phyloP scores from a whole-genome alignment of 345 rosid species.

The Citrus reticulata region DNA sequence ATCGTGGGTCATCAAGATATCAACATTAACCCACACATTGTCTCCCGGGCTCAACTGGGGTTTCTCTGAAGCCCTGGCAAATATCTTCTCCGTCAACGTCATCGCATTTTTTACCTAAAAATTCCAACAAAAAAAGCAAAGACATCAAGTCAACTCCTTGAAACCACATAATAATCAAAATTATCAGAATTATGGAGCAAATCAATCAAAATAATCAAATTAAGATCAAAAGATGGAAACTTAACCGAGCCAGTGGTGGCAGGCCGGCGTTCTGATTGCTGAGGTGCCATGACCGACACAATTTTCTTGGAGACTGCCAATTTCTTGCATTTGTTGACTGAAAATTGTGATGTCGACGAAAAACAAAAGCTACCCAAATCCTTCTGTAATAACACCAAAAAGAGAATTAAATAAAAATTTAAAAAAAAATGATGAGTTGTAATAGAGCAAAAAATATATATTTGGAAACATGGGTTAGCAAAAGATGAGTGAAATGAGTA shows the following conservation, averaged over 20 bases:
- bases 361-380: conserved; percentile 50
- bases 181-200: neutral
- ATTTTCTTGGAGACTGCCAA: conserved; percentile 50
- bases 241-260: conserved; percentile 83
- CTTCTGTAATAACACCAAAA: conserved; percentile 22
- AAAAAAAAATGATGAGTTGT: neutral
- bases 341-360: conserved; percentile 37
- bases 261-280: conserved; percentile 66
- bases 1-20: conserved; percentile 95
- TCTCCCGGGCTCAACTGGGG: conserved; percentile 78
- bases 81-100: conserved; percentile 97
- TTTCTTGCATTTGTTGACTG: conserved; percentile 48
- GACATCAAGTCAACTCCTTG: neutral
- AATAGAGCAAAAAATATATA: neutral
- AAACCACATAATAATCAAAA: neutral
- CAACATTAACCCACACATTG: conserved; percentile 90
- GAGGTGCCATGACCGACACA: conserved; percentile 78
- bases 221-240: neutral
- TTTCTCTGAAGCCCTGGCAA: conserved; percentile 80
- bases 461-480: neutral
- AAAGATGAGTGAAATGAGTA: neutral
- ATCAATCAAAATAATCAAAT: neutral
- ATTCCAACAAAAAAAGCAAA: neutral
- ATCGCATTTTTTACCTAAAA: conserved; percentile 82
- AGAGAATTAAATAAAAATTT: neutral